A percentile compares a stretch with the other conserved stretches of the same genome.
phyloP scores from a whole-genome alignment of 768 basidiomycete genomes.

The Mycena chlorophos region DNA sequence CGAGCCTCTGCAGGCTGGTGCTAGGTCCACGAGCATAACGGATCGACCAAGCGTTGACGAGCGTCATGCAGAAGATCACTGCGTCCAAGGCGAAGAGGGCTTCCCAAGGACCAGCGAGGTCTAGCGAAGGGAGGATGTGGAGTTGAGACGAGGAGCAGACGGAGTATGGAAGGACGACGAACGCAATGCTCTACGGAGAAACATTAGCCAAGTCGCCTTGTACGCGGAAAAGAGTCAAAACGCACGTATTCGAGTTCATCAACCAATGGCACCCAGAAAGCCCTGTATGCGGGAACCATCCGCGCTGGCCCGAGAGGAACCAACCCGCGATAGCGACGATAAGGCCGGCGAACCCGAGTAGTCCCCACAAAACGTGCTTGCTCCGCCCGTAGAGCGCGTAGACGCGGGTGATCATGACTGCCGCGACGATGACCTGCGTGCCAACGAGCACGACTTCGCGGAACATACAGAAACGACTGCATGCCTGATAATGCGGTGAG shows the following conservation, averaged over 20 bases:
- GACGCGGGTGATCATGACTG: constrained; percentile 12
- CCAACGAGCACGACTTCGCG: constrained; percentile 4
- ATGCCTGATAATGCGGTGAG: background rate
- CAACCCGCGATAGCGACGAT: background rate
- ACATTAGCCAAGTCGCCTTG: background rate
- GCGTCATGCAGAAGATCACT: constrained; percentile 32
- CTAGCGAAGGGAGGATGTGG: constrained; percentile 24
- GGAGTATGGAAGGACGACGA: background rate
- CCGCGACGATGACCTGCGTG: background rate
- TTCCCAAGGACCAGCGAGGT: constrained; percentile 34
- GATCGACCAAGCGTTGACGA: constrained; percentile 28
- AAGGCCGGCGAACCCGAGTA: background rate
- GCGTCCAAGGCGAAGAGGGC: constrained; percentile 32
- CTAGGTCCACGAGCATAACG: constrained; percentile 7
- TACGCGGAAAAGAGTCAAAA: background rate
- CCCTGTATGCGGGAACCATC: background rate
- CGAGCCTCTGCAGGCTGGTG: constrained; percentile 20
- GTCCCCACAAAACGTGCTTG: constrained; percentile 1
- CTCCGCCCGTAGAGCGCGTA: constrained; percentile 12
- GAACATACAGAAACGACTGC: constrained; percentile 1
- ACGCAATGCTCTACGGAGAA: constrained; percentile 1
- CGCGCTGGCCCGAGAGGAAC: constrained; percentile 4
- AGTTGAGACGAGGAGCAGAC: background rate
- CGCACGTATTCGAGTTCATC: background rate
- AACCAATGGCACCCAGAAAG: constrained; percentile 10